Evolutionary conservation across 2,329 filamentous ascomycete genomes (phyloP), one percentile per base, ranked within the genome.

Genomic region (Xylariaceae sp.): DNA sequence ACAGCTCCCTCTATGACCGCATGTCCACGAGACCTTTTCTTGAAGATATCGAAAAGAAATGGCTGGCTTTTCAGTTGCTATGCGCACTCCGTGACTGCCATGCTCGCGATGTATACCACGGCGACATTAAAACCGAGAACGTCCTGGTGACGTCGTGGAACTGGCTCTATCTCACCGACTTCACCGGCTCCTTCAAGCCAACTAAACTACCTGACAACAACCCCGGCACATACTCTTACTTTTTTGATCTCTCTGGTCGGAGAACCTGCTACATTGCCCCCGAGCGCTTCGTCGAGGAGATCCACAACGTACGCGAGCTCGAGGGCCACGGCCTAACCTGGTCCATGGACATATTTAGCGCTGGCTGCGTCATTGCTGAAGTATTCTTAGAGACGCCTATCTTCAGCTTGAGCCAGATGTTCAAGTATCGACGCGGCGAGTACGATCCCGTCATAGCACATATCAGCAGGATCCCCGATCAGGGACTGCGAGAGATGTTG

Each of bases 261-360:
- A 79, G 93, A 42, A 96, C 90, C 4, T 98, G 93, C 68, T 97
- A 98, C 60, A 74, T 98, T 22, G 94, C 94, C 0, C 93, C 93
- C 1, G 94, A 98, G 65, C 78, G 93, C 34, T 98, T 98, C 63
- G 74, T 93, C 16, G 80, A 62, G 17, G 58, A 61, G 22, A 59
- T 59, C 14, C 53, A 58, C 42, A 53, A 53, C 22, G 52, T 57
- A 54, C 77, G 81, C 17, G 76, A 82, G 6, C 79, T 84, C 39
- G 78, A 75, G 29, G 67, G 73, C 44, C 65, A 80, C 64, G 72
- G 80, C 70, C 68, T 83, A 59, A 83, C 77, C 4, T 96, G 92
- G 91, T 92, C 93, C 29, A 98, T 98, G 94, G 93, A 98, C 64
- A 85, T 98, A 27, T 98, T 98, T 71, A 97, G 93, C 65, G 86